Evolutionary conservation across 108 stramenopile species (phyloP).

Genomic region (Cyclotella baltica): DNA sequence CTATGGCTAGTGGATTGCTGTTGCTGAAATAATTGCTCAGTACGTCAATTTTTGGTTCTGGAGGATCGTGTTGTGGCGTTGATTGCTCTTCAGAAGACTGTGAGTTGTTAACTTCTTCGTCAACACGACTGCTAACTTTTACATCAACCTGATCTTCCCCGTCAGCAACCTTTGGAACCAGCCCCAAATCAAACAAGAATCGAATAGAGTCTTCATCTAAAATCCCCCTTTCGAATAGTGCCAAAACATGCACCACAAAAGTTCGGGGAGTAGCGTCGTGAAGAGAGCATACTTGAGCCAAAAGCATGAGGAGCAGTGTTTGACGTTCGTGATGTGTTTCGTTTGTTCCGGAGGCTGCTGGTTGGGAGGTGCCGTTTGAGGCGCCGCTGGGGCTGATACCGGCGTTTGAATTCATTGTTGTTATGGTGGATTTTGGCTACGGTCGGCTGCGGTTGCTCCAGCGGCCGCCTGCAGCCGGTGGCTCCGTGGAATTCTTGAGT

Average conservation of each 20-base stretch:
- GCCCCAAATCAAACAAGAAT: slow-evolving; percentile 89
- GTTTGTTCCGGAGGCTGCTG: not conserved
- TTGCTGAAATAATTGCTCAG: not conserved
- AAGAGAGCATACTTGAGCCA: slow-evolving; percentile 91
- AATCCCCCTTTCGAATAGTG: slow-evolving; percentile 89
- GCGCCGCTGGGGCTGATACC: not conserved
- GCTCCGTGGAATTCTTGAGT: too few species aligned
- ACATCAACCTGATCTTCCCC: not conserved
- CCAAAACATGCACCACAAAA: slow-evolving; percentile 91
- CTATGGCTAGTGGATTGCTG: slow-evolving; percentile 15
- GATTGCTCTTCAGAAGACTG: not conserved
- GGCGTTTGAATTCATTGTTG: not conserved
- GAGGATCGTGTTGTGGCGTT: too few species aligned
- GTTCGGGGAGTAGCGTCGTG: slow-evolving; percentile 94
- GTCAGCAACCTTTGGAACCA: slow-evolving; percentile 68
- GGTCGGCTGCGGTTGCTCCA: too few species aligned
- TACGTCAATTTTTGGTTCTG: not conserved
- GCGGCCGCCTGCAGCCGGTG: too few species aligned
- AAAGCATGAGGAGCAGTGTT: slow-evolving; percentile 85
- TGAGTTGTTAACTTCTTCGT: not conserved
- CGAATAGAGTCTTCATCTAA: slow-evolving; percentile 85
- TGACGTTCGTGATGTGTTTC: slow-evolving; percentile 55
- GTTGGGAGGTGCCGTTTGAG: not conserved
- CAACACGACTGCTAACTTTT: not conserved
- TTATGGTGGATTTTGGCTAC: not conserved